Conservation (phyloP, 805 yeast species). For the Debaryomyces maramus region DNA sequence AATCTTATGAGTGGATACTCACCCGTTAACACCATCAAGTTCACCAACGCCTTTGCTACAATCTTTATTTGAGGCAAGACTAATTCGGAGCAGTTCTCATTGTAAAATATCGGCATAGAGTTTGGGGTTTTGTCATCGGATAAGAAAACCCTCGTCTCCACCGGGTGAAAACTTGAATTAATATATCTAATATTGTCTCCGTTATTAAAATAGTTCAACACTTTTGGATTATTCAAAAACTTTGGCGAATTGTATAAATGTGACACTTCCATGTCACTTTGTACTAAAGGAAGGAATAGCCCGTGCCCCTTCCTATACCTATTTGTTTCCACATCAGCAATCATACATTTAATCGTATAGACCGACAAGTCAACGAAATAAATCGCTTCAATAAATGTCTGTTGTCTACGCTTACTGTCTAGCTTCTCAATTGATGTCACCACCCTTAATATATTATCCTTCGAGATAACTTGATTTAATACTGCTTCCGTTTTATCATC, state of each 20-base stretch:
- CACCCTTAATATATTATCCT: conserved; percentile 48
- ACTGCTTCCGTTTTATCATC: conserved; percentile 56
- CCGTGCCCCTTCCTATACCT: conserved; percentile 76
- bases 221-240: conserved; percentile 32
- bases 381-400: conserved; percentile 70
- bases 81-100: conserved; percentile 58
- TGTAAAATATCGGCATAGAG: conserved; percentile 74
- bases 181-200: conserved; percentile 29
- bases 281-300: conserved; percentile 60
- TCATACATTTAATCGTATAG: conserved; percentile 71
- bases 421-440: conserved; percentile 66
- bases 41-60: conserved; percentile 66
- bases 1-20: conserved; percentile 87
- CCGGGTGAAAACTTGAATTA: conserved; percentile 52
- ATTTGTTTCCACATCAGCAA: conserved; percentile 70
- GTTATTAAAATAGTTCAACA: conserved; percentile 29
- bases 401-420: conserved; percentile 60
- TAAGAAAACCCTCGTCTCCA: conserved; percentile 72
- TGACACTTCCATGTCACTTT: conserved; percentile 21
- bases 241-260: conserved; percentile 20
- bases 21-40: conserved; percentile 74
- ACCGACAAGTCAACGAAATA: conserved; percentile 72
- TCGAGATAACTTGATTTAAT: conserved; percentile 48
- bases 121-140: conserved; percentile 51
- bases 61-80: conserved; percentile 56